Conservation (phyloP, 768 basidiomycete genomes). For the Austroboletus festivus region DNA sequence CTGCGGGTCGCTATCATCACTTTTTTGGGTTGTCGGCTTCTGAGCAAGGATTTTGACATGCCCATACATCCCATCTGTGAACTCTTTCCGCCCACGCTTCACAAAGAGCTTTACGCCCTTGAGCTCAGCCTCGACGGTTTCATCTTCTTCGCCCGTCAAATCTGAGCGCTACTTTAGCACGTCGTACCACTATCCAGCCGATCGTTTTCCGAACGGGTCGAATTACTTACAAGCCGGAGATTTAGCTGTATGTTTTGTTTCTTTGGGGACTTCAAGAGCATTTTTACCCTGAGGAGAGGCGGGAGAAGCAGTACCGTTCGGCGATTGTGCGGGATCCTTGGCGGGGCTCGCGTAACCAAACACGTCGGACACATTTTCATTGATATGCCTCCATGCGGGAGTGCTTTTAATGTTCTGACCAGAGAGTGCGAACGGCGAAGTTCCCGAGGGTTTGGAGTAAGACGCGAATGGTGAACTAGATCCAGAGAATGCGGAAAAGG, state of each 20-base stretch:
- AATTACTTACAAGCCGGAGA: slow-evolving; percentile 16
- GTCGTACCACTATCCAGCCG: neutral
- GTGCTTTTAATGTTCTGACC: slow-evolving; percentile 11
- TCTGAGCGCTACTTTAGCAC: slow-evolving; percentile 6
- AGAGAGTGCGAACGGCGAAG: slow-evolving; percentile 23
- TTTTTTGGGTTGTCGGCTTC: slow-evolving; percentile 1
- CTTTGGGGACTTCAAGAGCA: neutral
- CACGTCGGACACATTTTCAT: slow-evolving; percentile 5
- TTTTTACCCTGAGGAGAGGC: neutral
- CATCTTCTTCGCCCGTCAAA: slow-evolving; percentile 65
- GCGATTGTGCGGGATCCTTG: slow-evolving; percentile 17
- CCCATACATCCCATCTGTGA: slow-evolving; percentile 58
- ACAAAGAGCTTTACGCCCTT: slow-evolving; percentile 46
- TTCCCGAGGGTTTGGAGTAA: slow-evolving; percentile 24
- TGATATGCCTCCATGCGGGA: slow-evolving; percentile 28
- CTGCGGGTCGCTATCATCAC: neutral
- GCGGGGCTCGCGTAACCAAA: slow-evolving; percentile 5
- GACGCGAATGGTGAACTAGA: slow-evolving; percentile 35
- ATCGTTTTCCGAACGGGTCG: neutral
- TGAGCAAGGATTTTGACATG: slow-evolving; percentile 57
- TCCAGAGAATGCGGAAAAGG: slow-evolving; percentile 41
- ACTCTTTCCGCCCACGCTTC: slow-evolving; percentile 41
- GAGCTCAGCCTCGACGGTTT: slow-evolving; percentile 52
- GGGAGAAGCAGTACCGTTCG: slow-evolving; percentile 12
- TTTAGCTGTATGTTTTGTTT: slow-evolving; percentile 5